phyloP scores from a whole-genome alignment of 768 basidiomycete genomes.

The Favolaschia claudopus region DNA sequence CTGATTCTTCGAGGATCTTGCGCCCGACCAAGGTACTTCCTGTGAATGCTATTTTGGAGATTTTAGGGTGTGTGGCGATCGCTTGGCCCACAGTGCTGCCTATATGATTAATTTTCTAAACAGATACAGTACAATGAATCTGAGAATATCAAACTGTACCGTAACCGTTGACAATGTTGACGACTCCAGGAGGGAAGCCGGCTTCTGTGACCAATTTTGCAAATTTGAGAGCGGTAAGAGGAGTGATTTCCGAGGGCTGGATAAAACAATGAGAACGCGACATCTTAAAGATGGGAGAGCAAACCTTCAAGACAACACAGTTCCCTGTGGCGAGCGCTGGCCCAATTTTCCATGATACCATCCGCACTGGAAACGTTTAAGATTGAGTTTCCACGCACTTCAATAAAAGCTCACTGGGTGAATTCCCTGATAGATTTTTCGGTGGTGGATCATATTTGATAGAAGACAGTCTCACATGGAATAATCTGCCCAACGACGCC shows the following conservation, averaged over 20 bases:
- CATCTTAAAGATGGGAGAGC: background rate
- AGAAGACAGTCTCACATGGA: conserved; percentile 39
- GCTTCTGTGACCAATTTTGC: conserved; percentile 65
- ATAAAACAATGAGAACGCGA: background rate
- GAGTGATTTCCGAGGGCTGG: conserved; percentile 72
- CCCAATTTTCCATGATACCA: conserved; percentile 39
- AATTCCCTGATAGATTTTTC: conserved; percentile 63
- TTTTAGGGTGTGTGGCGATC: conserved; percentile 60
- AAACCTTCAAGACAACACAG: conserved; percentile 61
- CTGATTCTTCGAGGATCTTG: conserved; percentile 80
- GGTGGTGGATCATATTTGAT: too few relatives aligned
- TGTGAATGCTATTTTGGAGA: conserved; percentile 86
- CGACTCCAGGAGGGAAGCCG: conserved; percentile 74
- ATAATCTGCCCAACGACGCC: conserved; percentile 62
- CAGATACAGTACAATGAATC: conserved; percentile 52
- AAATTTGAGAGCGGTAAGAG: conserved; percentile 62
- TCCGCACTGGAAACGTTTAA: too few relatives aligned
- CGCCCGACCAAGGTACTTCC: conserved; percentile 84
- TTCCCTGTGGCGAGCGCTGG: conserved; percentile 57
- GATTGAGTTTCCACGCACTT: background rate
- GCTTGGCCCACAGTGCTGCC: conserved; percentile 62
- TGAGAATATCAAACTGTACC: too few relatives aligned
- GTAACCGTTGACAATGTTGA: conserved; percentile 72
- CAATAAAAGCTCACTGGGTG: conserved; percentile 52
- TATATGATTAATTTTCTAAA: background rate